A percentile compares a stretch with the other conserved stretches of the same genome.
These are phyloP conservation scores for Penicillium sp. DNA, from an alignment of 2,329 filamentous ascomycete species.

Conservation along the genomic window DNA sequence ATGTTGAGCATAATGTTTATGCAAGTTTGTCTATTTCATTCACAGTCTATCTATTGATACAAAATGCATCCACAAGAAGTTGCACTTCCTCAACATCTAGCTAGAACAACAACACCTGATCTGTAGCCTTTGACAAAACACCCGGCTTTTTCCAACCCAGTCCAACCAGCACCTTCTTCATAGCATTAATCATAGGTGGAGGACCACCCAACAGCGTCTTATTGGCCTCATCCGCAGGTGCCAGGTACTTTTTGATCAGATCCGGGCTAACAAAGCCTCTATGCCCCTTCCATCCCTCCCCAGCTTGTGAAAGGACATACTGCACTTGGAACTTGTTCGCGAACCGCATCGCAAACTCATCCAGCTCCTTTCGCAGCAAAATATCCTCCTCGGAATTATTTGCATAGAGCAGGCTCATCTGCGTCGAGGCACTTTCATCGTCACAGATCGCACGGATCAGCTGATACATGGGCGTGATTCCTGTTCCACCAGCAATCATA, in stretches of 20 bases:
- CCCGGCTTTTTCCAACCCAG: constrained; percentile 60
- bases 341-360: constrained; percentile 56
- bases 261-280: constrained; percentile 59
- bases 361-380: constrained; percentile 62
- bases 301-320: constrained; percentile 59
- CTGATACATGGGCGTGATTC: too few relatives aligned
- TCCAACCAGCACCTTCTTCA: constrained; percentile 56
- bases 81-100: not conserved
- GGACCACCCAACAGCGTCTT: constrained; percentile 66
- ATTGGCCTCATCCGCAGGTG: constrained; percentile 48
- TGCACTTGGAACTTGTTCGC: constrained; percentile 60
- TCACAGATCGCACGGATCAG: too few relatives aligned
- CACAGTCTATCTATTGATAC: not conserved
- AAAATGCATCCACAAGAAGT: not conserved
- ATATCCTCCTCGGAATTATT: constrained; percentile 58
- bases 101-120: constrained; percentile 34
- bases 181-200: constrained; percentile 63
- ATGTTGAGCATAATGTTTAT: too few relatives aligned
- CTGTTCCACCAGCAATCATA: too few relatives aligned
- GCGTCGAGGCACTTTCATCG: too few relatives aligned
- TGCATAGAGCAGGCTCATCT: too few relatives aligned
- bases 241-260: constrained; percentile 57
- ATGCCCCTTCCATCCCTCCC: constrained; percentile 54
- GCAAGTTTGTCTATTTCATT: not conserved
- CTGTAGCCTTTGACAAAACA: constrained; percentile 56